phyloP scores from a whole-genome alignment of 768 basidiomycete species.

The Rhodotorula toruloides region DNA sequence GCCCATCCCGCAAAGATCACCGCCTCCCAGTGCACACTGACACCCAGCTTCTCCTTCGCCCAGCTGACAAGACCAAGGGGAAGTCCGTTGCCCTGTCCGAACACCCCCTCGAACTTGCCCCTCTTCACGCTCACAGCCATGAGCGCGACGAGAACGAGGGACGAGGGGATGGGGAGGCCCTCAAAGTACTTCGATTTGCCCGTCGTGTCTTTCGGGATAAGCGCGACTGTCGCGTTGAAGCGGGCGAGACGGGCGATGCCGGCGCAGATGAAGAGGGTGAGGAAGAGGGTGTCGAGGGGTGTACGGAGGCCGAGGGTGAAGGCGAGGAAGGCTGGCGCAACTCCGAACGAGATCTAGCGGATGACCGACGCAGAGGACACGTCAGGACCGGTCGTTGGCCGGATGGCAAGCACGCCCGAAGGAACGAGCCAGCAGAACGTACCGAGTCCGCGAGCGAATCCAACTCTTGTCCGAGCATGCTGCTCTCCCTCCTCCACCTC shows the following conservation, averaged over 20 bases:
- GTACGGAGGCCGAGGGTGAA: conserved; percentile 88
- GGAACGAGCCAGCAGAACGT: conserved; percentile 40
- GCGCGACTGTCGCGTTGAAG: conserved; percentile 96
- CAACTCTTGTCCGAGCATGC: conserved; percentile 93
- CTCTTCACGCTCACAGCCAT: conserved; percentile 61
- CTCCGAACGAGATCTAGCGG: conserved; percentile 93
- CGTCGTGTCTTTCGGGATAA: conserved; percentile 74
- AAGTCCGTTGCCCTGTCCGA: conserved; percentile 59
- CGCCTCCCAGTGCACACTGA: conserved; percentile 73
- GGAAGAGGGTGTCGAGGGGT: conserved; percentile 76
- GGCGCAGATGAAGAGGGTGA: conserved; percentile 88
- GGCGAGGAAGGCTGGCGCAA: conserved; percentile 82
- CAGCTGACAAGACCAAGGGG: conserved; percentile 48
- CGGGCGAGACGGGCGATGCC: conserved; percentile 94
- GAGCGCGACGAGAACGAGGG: conserved; percentile 68
- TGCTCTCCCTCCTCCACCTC: conserved; percentile 89
- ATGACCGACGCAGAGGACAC: neutral
- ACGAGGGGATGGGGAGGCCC: conserved; percentile 92
- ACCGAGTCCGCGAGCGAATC: conserved; percentile 96
- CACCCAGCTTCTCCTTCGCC: conserved; percentile 42
- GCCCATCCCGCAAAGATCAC: conserved; percentile 81
- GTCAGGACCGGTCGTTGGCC: neutral
- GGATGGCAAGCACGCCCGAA: neutral
- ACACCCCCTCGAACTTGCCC: conserved; percentile 2
- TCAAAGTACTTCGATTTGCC: conserved; percentile 96